Evolutionary conservation across 768 basidiomycete genomes (phyloP).

Genomic region (Calocera cornea): DNA sequence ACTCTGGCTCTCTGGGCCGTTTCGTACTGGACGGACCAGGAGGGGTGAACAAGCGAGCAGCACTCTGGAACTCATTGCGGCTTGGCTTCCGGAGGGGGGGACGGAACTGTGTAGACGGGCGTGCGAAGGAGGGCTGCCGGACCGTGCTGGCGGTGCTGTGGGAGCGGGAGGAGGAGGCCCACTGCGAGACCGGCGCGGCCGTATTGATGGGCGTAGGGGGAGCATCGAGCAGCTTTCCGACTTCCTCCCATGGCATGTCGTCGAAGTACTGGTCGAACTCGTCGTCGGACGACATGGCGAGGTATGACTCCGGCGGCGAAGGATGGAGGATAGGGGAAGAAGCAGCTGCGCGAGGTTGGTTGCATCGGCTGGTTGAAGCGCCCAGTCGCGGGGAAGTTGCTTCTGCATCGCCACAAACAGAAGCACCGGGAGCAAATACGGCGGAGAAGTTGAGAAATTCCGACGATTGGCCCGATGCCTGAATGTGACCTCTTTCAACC

Average conservation of each 20-base stretch:
- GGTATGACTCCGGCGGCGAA: not conserved
- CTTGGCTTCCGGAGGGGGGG: not conserved
- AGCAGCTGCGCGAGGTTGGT: not conserved
- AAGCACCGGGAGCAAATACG: not conserved
- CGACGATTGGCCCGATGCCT: too few species aligned
- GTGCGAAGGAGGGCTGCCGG: not conserved
- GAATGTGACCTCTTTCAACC: too few species aligned
- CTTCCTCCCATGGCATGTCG: not conserved
- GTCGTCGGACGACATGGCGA: not conserved
- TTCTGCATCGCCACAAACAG: slow-evolving; percentile 3
- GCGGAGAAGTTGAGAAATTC: too few species aligned
- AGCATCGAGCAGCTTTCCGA: slow-evolving; percentile 1
- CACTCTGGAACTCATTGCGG: not conserved
- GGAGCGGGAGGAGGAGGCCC: not conserved
- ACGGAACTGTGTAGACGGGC: not conserved
- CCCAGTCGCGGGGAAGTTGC: not conserved
- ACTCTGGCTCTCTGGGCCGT: not conserved
- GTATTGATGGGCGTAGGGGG: not conserved
- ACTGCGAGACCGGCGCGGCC: not conserved
- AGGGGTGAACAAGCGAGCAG: not conserved
- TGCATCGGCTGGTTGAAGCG: not conserved
- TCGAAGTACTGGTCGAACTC: not conserved
- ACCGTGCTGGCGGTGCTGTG: too few species aligned
- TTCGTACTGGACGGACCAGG: not conserved
- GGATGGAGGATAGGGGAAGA: not conserved